phyloP scores from a whole-genome alignment of 768 basidiomycete species.

The Russula sp. region DNA sequence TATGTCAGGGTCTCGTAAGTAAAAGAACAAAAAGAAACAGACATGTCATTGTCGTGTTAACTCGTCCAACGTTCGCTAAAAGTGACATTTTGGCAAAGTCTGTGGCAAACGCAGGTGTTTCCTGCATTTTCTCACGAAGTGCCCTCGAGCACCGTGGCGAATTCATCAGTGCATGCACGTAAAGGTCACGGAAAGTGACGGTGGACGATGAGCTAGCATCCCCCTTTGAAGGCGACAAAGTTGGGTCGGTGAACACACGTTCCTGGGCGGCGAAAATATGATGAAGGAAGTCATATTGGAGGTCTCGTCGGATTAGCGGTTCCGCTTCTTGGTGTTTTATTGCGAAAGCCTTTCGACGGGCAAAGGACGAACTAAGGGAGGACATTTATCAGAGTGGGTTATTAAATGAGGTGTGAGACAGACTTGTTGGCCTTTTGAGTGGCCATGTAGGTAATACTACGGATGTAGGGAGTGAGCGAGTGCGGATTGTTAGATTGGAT shows the following conservation, averaged over 20 bases:
- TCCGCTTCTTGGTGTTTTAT: constrained; percentile 56
- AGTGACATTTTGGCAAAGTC: constrained; percentile 74
- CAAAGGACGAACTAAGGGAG: constrained; percentile 36
- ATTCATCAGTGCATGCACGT: constrained; percentile 42
- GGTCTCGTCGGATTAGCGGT: constrained; percentile 58
- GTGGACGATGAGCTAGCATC: constrained; percentile 23
- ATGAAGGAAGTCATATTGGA: constrained; percentile 52
- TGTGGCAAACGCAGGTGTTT: constrained; percentile 49
- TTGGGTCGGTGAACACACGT: constrained; percentile 59
- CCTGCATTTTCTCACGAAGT: constrained; percentile 65
- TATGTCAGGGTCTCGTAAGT: background rate
- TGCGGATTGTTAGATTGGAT: background rate
- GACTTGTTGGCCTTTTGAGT: constrained; percentile 21
- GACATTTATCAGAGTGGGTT: constrained; percentile 25
- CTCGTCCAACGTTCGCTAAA: constrained; percentile 70
- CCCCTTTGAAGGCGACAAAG: constrained; percentile 33
- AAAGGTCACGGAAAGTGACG: constrained; percentile 44
- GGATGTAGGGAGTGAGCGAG: background rate
- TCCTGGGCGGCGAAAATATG: constrained; percentile 40
- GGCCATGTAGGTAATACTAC: constrained; percentile 16
- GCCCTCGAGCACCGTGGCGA: constrained; percentile 65
- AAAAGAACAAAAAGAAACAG: constrained; percentile 8
- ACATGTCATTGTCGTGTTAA: constrained; percentile 85
- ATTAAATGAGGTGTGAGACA: background rate
- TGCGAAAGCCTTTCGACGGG: constrained; percentile 38